phyloP scores from a whole-genome alignment of 345 rosid species.

The Syzygium oleosum region DNA sequence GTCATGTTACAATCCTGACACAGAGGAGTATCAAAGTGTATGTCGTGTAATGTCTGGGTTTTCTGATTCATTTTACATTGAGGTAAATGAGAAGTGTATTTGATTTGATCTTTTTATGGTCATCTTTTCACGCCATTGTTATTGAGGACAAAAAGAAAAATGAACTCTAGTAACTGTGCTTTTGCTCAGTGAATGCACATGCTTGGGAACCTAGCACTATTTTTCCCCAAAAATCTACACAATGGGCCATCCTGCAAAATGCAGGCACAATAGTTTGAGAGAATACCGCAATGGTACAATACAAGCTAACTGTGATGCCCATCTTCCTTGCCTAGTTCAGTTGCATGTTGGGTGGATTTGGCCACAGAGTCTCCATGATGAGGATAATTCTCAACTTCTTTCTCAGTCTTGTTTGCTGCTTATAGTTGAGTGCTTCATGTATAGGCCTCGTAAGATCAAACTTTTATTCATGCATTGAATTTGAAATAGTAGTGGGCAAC shows the following conservation, averaged over 20 bases:
- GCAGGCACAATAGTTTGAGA: not conserved
- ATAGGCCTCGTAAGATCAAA: not conserved
- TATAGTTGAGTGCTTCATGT: not conserved
- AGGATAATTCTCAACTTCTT: not conserved
- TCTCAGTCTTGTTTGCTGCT: not conserved
- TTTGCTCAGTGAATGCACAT: not conserved
- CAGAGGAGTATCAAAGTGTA: conserved; percentile 73
- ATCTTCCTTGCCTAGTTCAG: not conserved
- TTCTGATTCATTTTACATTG: conserved; percentile 71
- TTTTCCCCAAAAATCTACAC: not conserved
- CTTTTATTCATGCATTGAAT: not conserved
- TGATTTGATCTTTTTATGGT: not conserved
- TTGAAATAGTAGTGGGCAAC: not conserved
- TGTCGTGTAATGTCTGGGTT: conserved; percentile 96
- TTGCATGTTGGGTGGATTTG: not conserved
- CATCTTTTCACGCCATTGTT: not conserved
- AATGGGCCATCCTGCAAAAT: not conserved
- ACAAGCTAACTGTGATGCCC: not conserved
- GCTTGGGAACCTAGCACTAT: not conserved
- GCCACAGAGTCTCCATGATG: not conserved
- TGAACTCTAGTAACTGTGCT: not conserved
- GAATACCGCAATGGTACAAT: not conserved
- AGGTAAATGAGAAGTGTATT: conserved; percentile 31
- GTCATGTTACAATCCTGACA: conserved; percentile 83
- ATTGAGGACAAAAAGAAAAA: not conserved